Percentiles rank a stretch among this genome's conserved stretches.
These are phyloP conservation scores for Penicillium ochrochloron DNA, from an alignment of 495 filamentous ascomycete genomes.

Conservation along the genomic window DNA sequence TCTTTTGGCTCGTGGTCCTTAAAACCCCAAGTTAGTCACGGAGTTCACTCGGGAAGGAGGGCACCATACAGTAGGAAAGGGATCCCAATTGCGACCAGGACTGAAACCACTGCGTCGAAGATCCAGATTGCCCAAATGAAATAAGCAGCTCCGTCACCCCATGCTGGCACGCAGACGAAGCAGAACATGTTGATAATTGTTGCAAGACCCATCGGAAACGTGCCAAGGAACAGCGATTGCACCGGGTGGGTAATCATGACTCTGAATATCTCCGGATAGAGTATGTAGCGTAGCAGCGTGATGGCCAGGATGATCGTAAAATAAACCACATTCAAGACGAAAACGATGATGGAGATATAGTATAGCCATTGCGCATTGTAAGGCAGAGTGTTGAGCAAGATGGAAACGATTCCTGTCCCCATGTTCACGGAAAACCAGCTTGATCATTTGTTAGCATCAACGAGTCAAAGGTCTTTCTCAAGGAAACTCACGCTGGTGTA, in stretches of 20 bases:
- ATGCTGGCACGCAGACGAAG: slow-evolving; percentile 52
- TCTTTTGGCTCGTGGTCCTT: slow-evolving; percentile 15
- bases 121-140: slow-evolving; percentile 55
- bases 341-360: slow-evolving; percentile 52
- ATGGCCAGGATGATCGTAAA: slow-evolving; percentile 41
- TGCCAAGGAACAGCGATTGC: slow-evolving; percentile 58
- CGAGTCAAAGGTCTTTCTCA: not conserved
- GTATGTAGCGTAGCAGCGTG: slow-evolving; percentile 51
- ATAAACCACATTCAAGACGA: slow-evolving; percentile 52
- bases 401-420: slow-evolving; percentile 64
- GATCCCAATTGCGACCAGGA: slow-evolving; percentile 26
- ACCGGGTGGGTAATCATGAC: slow-evolving; percentile 56
- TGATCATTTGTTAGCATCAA: not conserved
- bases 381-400: slow-evolving; percentile 56
- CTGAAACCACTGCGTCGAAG: slow-evolving; percentile 44
- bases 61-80: slow-evolving; percentile 40
- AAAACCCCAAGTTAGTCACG: too few relatives aligned
- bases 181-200: slow-evolving; percentile 59
- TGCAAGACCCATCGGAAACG: slow-evolving; percentile 61
- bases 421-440: slow-evolving; percentile 54
- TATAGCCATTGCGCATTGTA: slow-evolving; percentile 53
- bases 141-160: slow-evolving; percentile 36
- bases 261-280: slow-evolving; percentile 55
- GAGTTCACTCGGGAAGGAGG: slow-evolving; percentile 17
- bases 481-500: slow-evolving; percentile 7